Evolutionary conservation across 441 rosid genomes (phyloP).

Genomic region (Hura crepitans): DNA sequence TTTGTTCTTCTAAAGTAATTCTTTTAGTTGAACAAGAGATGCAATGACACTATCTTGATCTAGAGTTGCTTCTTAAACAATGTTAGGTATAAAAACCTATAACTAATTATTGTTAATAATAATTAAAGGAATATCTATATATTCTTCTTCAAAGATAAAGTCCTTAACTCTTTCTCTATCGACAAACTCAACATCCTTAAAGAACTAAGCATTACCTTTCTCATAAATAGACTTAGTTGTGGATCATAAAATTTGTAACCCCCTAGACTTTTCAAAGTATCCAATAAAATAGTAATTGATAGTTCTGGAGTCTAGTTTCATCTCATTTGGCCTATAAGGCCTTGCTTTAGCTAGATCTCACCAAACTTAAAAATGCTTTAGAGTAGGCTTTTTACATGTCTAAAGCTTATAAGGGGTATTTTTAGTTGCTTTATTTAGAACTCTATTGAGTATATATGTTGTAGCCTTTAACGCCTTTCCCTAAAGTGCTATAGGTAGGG

Average conservation of each 20-base stretch:
- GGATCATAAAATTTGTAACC: slow-evolving; percentile 14
- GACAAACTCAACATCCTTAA: slow-evolving; percentile 18
- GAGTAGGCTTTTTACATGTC: background rate
- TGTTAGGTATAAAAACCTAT: too few species aligned
- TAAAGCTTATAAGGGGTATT: slow-evolving; percentile 9
- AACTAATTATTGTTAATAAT: too few species aligned
- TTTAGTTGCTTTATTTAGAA: background rate
- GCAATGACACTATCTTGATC: background rate
- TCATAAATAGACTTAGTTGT: background rate
- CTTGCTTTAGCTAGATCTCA: background rate
- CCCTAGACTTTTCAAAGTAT: background rate
- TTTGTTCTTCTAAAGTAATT: background rate
- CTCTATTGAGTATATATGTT: too few species aligned
- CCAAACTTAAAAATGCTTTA: slow-evolving; percentile 2
- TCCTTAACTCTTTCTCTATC: background rate
- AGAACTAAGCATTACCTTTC: background rate
- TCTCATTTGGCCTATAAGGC: slow-evolving; percentile 11
- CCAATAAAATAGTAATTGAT: too few species aligned
- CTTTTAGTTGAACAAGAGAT: background rate
- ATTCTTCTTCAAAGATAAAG: too few species aligned
- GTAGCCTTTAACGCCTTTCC: too few species aligned
- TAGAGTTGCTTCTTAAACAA: background rate
- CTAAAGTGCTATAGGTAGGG: too few species aligned
- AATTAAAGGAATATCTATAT: too few species aligned
- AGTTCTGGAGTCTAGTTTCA: background rate